phyloP scores from a whole-genome alignment of 805 yeast genomes.

The Phaffomyces opuntiae region DNA sequence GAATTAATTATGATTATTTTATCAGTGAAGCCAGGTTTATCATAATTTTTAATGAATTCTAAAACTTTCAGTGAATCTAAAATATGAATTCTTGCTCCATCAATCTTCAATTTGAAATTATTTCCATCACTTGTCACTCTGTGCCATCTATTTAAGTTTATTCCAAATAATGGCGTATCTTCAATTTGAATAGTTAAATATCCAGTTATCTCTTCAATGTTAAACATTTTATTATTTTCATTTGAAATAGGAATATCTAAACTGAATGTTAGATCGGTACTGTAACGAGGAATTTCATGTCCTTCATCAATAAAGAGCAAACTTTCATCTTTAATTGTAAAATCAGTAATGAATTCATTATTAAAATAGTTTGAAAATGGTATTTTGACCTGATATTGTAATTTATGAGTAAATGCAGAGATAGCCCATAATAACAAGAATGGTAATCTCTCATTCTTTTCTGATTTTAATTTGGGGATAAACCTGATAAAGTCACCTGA shows the following conservation, averaged over 20 bases:
- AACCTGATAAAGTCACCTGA: background rate
- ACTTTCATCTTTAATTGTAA: background rate
- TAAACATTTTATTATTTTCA: conserved; percentile 4
- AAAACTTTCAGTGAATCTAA: conserved; percentile 12
- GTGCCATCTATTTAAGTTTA: conserved; percentile 19
- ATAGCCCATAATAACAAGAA: conserved; percentile 10
- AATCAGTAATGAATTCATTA: background rate
- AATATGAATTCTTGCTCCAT: conserved; percentile 14
- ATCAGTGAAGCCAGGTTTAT: conserved; percentile 1
- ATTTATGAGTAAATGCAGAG: conserved; percentile 9
- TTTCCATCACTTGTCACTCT: conserved; percentile 9
- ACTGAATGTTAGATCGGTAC: background rate
- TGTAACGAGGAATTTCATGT: background rate
- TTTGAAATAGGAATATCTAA: conserved; percentile 10
- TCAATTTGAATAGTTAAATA: conserved; percentile 9
- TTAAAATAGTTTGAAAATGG: background rate
- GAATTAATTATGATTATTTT: conserved; percentile 2
- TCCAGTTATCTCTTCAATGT: conserved; percentile 10
- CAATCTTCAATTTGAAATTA: conserved; percentile 5
- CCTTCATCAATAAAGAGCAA: background rate
- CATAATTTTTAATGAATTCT: conserved; percentile 3
- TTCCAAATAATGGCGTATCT: conserved; percentile 8
- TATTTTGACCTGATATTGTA: background rate
- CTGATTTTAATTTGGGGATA: conserved; percentile 8
- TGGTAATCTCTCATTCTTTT: conserved; percentile 12